phyloP scores from a whole-genome alignment of 106 monocot genomes.

The Dendrobium chrysotoxum region DNA sequence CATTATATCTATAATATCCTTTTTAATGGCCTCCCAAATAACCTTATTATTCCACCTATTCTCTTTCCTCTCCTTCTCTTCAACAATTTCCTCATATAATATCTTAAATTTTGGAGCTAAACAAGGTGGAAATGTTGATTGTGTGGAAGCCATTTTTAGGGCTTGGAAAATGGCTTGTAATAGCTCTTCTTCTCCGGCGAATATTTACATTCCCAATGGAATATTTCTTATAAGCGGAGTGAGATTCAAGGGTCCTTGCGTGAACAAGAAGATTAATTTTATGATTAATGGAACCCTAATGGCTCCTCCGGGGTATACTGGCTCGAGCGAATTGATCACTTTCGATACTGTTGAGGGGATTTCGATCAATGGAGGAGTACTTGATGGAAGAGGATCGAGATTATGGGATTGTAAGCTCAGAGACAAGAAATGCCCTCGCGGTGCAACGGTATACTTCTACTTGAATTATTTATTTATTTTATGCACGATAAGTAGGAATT shows the following conservation, averaged over 20 bases:
- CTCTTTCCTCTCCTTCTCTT: too few relatives aligned
- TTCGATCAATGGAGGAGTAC: slow-evolving; percentile 37
- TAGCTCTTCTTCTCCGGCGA: slow-evolving; percentile 17
- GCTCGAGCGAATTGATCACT: slow-evolving; percentile 27
- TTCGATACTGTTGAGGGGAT: slow-evolving; percentile 48
- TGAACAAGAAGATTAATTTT: slow-evolving; percentile 21
- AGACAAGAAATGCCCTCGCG: slow-evolving; percentile 27
- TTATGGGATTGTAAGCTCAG: slow-evolving; percentile 54
- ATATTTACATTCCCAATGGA: slow-evolving; percentile 40
- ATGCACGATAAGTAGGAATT: not conserved
- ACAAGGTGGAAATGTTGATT: too few relatives aligned
- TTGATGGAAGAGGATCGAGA: slow-evolving; percentile 47
- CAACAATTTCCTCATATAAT: too few relatives aligned
- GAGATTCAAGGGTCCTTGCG: slow-evolving; percentile 52
- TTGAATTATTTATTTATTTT: not conserved
- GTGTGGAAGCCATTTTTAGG: not conserved
- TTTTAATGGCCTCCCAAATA: too few relatives aligned
- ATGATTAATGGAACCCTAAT: slow-evolving; percentile 43
- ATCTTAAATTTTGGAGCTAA: too few relatives aligned
- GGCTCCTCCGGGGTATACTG: slow-evolving; percentile 12
- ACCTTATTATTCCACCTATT: too few relatives aligned
- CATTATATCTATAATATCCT: too few relatives aligned
- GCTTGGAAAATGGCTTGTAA: slow-evolving; percentile 51
- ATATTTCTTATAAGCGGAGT: slow-evolving; percentile 17
- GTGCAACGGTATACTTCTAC: slow-evolving; percentile 28